Evolutionary conservation across 352 stramenopile genomes (phyloP), one percentile per base, ranked within the genome.

Genomic region (Pythium oligandrum): DNA sequence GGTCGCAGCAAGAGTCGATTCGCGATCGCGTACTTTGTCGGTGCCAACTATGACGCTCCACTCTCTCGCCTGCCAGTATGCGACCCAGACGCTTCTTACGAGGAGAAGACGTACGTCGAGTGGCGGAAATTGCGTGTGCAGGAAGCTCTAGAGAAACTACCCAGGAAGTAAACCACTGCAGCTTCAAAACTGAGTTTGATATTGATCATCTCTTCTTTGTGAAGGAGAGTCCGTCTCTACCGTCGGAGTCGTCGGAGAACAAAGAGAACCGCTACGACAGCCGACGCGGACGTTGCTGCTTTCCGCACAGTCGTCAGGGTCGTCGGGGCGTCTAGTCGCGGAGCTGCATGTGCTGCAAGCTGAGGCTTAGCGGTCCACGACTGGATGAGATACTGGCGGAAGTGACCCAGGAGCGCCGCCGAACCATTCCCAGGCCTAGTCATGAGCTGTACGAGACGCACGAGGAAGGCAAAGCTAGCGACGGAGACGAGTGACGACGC

Each of bases 401-500:
- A 69, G 34, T 44, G 47, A 10, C 58, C 52, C 46, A 68, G 44
- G 31, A 55, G 40, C 3, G 57, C 35, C 37, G 52, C 55, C 36
- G 38, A 42, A 12, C 38, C 38, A 42, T 61, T 53, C 33, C 54
- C 48, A 38, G 51, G 48, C 2, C 40, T 36, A 0, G 58, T 57
- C 52, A 71, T 43, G 4, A 71, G 1, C 45, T 74, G 66, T 11
- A 74, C 43, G 1, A 63, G 26, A 12, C 66, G 66, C 11, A 71
- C 42, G 4, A 61, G 44, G 11, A 74, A 61, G 0, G 66, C 62
- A 34, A 69, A 75, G 35, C 73, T 82, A 5, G 83, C 83, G 33
- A 91, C 67, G 0, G 78, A 91, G 38, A 77, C 84, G 36, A 93
- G 49, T 6, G 78, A 71, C 3, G 80, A 88, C 31, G 78, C 63